Evolutionary conservation across 2,329 filamentous ascomycete genomes (phyloP).

Genomic region (Paecilomyces dactylethromorphus): DNA sequence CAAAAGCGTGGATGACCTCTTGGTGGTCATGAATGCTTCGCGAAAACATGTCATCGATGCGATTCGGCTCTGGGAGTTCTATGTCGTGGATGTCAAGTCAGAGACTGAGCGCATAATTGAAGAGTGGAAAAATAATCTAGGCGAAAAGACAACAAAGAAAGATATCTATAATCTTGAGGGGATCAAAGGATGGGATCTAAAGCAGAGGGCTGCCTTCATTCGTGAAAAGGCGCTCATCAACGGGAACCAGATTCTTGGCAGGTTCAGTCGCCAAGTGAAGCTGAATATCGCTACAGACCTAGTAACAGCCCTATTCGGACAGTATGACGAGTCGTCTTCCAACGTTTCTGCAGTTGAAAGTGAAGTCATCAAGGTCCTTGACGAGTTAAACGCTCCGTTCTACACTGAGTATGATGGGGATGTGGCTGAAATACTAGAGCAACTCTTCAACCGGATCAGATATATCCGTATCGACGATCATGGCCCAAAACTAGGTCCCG

Average conservation of each 20-base stretch:
- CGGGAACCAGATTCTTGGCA: slow-evolving; percentile 68
- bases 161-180: slow-evolving; percentile 20
- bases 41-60: slow-evolving; percentile 72
- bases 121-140: slow-evolving; percentile 56
- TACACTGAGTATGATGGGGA: slow-evolving; percentile 91
- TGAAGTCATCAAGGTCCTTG: slow-evolving; percentile 56
- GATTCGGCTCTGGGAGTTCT: slow-evolving; percentile 88
- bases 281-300: slow-evolving; percentile 64
- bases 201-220: slow-evolving; percentile 55
- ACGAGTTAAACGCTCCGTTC: slow-evolving; percentile 78
- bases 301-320: slow-evolving; percentile 62
- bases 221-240: slow-evolving; percentile 63
- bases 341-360: slow-evolving; percentile 42
- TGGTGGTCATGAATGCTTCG: slow-evolving; percentile 75
- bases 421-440: slow-evolving; percentile 73
- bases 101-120: slow-evolving; percentile 63
- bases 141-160: slow-evolving; percentile 7
- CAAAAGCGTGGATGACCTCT: slow-evolving; percentile 63
- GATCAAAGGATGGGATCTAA: slow-evolving; percentile 49
- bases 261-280: slow-evolving; percentile 67
- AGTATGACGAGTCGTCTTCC: slow-evolving; percentile 49
- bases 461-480: slow-evolving; percentile 90
- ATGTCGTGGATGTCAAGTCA: slow-evolving; percentile 71
- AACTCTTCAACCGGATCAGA: slow-evolving; percentile 90
- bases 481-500: slow-evolving; percentile 76